Conservation (phyloP, 495 filamentous ascomycete species). For the Penicillium salamii region DNA sequence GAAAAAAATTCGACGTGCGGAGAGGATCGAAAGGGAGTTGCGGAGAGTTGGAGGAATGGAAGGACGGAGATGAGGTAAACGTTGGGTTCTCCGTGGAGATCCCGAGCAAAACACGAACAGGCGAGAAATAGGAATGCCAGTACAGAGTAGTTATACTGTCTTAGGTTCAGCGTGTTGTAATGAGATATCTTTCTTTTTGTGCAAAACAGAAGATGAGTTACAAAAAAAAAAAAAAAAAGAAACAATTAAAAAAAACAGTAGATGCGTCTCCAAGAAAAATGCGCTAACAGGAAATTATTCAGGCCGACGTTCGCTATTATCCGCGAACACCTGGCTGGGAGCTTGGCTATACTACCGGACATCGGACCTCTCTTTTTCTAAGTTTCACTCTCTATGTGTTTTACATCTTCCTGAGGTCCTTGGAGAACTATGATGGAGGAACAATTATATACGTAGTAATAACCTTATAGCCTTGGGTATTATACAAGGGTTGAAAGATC, state of each 20-base stretch:
- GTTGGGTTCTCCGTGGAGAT: conserved; percentile 17
- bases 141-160: background rate
- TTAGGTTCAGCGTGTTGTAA: too few relatives aligned
- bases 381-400: too few relatives aligned
- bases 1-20: conserved; percentile 2
- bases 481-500: conserved; percentile 10
- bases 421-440: too few relatives aligned
- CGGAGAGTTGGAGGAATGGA: background rate
- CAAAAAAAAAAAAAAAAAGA: background rate
- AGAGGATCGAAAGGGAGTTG: conserved; percentile 1
- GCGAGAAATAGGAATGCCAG: background rate
- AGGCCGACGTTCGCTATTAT: background rate
- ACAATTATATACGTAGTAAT: too few relatives aligned
- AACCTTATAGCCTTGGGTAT: too few relatives aligned
- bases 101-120: conserved; percentile 9
- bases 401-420: too few relatives aligned
- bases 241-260: background rate
- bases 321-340: too few relatives aligned
- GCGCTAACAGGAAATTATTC: conserved; percentile 5
- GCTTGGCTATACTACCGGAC: background rate
- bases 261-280: background rate
- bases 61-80: conserved; percentile 21
- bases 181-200: too few relatives aligned
- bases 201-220: conserved; percentile 1
- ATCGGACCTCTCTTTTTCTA: background rate